Base-by-base conservation (phyloP, 2,329 filamentous ascomycete species). In the Cladosporium sp. region DNA sequence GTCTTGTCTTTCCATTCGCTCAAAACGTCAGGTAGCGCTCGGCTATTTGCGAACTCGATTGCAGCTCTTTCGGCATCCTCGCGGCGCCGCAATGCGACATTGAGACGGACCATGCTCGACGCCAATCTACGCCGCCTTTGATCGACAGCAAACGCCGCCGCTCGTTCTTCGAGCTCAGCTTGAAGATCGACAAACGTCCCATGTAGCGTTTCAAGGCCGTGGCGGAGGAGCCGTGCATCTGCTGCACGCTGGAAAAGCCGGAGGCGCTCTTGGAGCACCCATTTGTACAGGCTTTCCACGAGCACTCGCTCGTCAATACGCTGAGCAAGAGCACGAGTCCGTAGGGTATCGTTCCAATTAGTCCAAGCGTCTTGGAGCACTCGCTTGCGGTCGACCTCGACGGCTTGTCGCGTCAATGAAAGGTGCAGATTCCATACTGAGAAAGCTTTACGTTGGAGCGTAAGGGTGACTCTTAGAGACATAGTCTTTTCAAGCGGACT, bases 271-370 rank as follows among this genome's bases (percentile, higher is more conserved):
- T 76, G 73, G 24, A 85, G 60, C n/a, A 79, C 73, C 82, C 81
- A 85, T 63, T 74, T 81, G 63, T 83, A 83, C 54, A 85, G 68
- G 6, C 71, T 66, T 59, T 84, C 75, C 24, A 78, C 66, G 37
- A 79, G 68, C 36, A 83, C 56, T 3, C 82, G 75, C 55, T 80
- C 75, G 55, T 83, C 73, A 42, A 83, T 78, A 12, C 73, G 75
- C 17, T 73, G 68, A 43, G 66, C 68, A 2, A 85, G 64, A 13
- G 75, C 74, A 57, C 76, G 71, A 54, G 73, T 76, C 15, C 82
- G 79, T 13, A 84, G 70, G 13, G 70, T 69, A 58, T 85, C 79
- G 55, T 84, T 85, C 83, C 83, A 86, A 9, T 70, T 68, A 1
- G 75, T 82, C 71, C 79, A 82, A 3, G 78, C 72, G 61, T 80